Evolutionary conservation across 1,139 yeast species (phyloP).

Genomic region (Kurtzmaniella quercitrusa): DNA sequence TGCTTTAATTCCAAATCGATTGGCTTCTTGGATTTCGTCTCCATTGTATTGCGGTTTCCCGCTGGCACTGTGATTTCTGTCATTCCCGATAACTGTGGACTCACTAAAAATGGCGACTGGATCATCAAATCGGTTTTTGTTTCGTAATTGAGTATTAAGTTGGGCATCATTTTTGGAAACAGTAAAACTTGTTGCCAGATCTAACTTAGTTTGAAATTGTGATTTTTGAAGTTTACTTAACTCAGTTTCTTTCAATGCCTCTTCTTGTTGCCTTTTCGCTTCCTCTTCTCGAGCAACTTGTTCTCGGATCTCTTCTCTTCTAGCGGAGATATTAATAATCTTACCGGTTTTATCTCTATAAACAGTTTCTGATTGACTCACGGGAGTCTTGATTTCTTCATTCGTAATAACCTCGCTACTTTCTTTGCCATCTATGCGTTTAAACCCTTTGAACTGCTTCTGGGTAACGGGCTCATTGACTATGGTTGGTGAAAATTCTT

Average conservation of each 20-base stretch:
- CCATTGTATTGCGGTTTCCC: conserved; percentile 26
- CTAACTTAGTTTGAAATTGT: conserved; percentile 20
- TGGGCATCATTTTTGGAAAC: conserved; percentile 33
- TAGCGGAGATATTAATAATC: conserved; percentile 29
- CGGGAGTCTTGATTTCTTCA: conserved; percentile 3
- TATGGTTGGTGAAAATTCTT: conserved; percentile 16
- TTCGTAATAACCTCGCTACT: conserved; percentile 4
- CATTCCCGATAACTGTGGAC: background rate
- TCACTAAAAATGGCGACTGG: conserved; percentile 49
- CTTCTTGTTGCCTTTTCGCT: conserved; percentile 40
- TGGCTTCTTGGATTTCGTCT: conserved; percentile 53
- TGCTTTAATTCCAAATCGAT: conserved; percentile 73
- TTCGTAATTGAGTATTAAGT: conserved; percentile 31
- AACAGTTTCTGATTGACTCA: conserved; percentile 21
- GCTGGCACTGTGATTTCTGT: background rate
- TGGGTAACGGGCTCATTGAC: conserved; percentile 13
- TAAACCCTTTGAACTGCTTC: conserved; percentile 29
- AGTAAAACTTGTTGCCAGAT: conserved; percentile 23
- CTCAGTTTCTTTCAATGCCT: conserved; percentile 21
- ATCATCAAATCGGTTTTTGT: conserved; percentile 53
- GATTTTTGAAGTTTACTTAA: conserved; percentile 12
- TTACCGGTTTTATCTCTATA: conserved; percentile 41
- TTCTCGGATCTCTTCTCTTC: conserved; percentile 17
- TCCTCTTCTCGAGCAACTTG: conserved; percentile 44
- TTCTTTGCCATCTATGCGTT: conserved; percentile 31